These are phyloP conservation scores for Pseudohyphozyma bogoriensis DNA, from an alignment of 768 basidiomycete species.

Conservation along the genomic window DNA sequence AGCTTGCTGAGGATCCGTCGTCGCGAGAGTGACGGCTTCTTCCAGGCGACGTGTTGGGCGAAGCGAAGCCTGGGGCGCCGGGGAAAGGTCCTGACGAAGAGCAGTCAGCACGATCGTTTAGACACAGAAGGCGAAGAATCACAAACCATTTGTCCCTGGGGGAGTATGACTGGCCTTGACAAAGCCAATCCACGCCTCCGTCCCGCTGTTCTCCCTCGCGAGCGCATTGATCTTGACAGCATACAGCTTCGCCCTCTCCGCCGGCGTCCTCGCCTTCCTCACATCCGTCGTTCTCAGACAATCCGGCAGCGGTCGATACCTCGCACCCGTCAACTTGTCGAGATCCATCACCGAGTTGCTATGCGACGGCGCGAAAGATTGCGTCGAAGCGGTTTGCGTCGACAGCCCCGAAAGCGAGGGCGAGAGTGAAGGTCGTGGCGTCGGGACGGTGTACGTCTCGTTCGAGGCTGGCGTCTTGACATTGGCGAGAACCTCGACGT, in stretches of 20 bases:
- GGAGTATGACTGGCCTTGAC: background rate
- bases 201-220: background rate
- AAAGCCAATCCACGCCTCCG: background rate
- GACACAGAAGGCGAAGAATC: background rate
- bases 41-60: background rate
- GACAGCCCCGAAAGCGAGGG: background rate
- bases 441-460: background rate
- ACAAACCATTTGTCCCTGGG: too few relatives aligned
- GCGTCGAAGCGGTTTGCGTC: background rate
- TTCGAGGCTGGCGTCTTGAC: too few relatives aligned
- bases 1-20: background rate
- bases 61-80: too few relatives aligned
- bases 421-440: background rate
- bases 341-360: too few relatives aligned
- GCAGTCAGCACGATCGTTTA: background rate
- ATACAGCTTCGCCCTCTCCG: background rate
- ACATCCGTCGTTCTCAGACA: background rate
- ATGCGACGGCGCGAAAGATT: background rate
- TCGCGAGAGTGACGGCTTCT: background rate
- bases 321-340: too few relatives aligned
- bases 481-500: too few relatives aligned
- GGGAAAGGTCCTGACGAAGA: background rate
- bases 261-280: background rate
- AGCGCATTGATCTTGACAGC: slow-evolving; percentile 2
- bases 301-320: background rate